Evolutionary conservation across 306 rosid genomes (phyloP).

Genomic region (Sphenostylis stenocarpa): DNA sequence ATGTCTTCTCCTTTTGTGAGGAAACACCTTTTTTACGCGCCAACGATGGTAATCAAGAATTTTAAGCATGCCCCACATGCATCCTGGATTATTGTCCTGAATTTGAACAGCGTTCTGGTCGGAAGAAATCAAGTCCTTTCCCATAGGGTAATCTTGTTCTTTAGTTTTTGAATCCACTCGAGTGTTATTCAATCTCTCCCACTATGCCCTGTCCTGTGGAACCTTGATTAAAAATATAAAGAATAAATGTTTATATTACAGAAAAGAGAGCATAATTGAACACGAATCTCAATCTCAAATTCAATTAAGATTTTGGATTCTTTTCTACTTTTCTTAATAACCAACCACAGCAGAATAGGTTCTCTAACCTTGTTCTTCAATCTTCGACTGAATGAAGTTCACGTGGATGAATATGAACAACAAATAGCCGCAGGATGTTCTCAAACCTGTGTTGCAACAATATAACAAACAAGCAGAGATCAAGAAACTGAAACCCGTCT

Average conservation of each 20-base stretch:
- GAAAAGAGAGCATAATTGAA: conserved; percentile 22
- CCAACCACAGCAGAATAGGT: neutral
- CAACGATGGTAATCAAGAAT: conserved; percentile 69
- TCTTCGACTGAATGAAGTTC: neutral
- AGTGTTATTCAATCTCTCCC: conserved; percentile 35
- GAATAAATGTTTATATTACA: neutral
- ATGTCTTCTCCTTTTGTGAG: conserved; percentile 53
- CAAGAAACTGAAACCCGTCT: neutral
- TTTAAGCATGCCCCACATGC: conserved; percentile 70
- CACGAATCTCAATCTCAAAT: neutral
- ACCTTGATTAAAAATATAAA: conserved; percentile 18
- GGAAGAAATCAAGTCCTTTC: conserved; percentile 49
- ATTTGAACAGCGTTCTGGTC: conserved; percentile 43
- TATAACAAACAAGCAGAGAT: neutral
- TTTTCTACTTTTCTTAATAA: neutral
- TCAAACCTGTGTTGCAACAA: conserved; percentile 13
- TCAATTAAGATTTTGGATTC: neutral
- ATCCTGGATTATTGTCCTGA: conserved; percentile 52
- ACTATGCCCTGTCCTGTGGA: conserved; percentile 41
- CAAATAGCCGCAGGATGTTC: neutral
- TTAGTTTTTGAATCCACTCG: conserved; percentile 26
- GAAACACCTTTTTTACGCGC: conserved; percentile 62
- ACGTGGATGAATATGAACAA: neutral
- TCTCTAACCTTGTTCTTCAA: conserved; percentile 20
- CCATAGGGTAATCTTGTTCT: conserved; percentile 54